These are phyloP conservation scores for Tetrahymena borealis DNA, from an alignment of 73 alveolate species.

Conservation along the genomic window DNA sequence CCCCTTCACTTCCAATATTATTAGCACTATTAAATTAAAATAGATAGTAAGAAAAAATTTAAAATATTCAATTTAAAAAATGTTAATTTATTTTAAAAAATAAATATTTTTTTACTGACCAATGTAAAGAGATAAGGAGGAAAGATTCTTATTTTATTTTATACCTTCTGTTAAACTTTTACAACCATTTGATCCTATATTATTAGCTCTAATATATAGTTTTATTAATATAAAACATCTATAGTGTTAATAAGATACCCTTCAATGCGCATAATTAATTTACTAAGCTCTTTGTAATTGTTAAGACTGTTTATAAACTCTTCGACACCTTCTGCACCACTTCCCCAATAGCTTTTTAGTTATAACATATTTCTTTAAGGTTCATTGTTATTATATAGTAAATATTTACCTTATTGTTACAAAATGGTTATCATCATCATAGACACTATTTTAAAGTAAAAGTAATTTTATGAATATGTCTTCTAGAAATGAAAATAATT, in stretches of 20 bases:
- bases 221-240: too few species aligned
- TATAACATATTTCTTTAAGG: background rate
- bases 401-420: background rate
- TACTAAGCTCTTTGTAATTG: background rate
- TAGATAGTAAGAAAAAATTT: background rate
- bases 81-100: background rate
- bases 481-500: background rate
- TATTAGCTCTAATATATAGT: background rate
- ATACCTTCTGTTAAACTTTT: background rate
- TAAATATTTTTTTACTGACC: background rate
- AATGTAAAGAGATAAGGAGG: background rate
- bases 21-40: background rate
- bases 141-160: background rate
- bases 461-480: background rate
- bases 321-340: background rate
- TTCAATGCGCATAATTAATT: background rate
- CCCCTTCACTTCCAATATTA: background rate
- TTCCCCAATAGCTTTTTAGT: background rate
- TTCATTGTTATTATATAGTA: background rate
- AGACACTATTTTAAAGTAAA: background rate
- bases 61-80: background rate
- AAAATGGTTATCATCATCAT: background rate
- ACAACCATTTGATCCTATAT: background rate
- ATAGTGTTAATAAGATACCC: background rate
- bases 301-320: background rate